phyloP scores from a whole-genome alignment of 768 basidiomycete genomes.

The Tulasnella sp. region DNA sequence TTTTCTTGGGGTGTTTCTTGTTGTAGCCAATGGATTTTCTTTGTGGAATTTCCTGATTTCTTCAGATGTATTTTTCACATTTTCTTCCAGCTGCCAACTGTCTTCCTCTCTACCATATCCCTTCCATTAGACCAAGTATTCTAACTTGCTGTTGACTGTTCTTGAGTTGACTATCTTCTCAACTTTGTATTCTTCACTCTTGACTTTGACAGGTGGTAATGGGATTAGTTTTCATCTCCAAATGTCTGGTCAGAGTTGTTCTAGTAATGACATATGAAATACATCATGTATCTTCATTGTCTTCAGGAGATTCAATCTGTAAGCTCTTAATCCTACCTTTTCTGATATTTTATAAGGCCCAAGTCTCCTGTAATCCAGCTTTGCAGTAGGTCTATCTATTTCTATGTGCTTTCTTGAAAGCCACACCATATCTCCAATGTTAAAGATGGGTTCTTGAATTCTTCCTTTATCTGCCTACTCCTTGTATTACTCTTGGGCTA shows the following conservation, averaged over 20 bases:
- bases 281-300: neutral
- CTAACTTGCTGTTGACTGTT: neutral
- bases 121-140: neutral
- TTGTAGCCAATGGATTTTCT: too few species aligned
- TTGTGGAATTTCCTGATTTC: too few species aligned
- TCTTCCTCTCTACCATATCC: neutral
- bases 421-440: slow-evolving; percentile 11
- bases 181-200: neutral
- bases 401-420: slow-evolving; percentile 2
- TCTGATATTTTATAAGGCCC: slow-evolving; percentile 12
- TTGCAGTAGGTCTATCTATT: slow-evolving; percentile 13
- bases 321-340: slow-evolving; percentile 1
- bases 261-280: slow-evolving; percentile 1
- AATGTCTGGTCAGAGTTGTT: neutral
- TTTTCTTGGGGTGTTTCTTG: too few species aligned
- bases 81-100: too few species aligned
- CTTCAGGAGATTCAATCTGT: slow-evolving; percentile 2
- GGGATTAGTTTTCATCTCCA: neutral
- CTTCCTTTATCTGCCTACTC: neutral
- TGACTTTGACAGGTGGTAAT: neutral
- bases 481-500: neutral
- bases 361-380: slow-evolving; percentile 11
- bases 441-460: slow-evolving; percentile 7
- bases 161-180: neutral
- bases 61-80: too few species aligned